Percentiles rank a stretch among this genome's conserved stretches.
These are phyloP conservation scores for Paramecium tetraurelia DNA, from an alignment of 73 alveolate genomes.

Conservation along the genomic window DNA sequence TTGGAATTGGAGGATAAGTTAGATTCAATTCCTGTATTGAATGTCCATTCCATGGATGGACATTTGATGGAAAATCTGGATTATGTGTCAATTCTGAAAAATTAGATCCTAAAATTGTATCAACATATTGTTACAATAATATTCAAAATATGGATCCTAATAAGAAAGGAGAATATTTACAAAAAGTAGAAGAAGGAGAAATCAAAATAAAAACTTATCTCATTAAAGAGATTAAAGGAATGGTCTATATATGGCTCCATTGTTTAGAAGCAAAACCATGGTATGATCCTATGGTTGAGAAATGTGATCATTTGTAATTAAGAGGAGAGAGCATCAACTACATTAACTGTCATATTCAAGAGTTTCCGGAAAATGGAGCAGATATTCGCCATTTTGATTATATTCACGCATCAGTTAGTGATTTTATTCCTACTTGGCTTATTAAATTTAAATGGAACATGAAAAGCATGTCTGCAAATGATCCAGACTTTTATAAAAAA, in stretches of 20 bases:
- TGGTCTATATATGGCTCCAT: slow-evolving; percentile 68
- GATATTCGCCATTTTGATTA: slow-evolving; percentile 65
- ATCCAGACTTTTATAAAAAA: slow-evolving; percentile 60
- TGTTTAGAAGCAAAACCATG: slow-evolving; percentile 56
- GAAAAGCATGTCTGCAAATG: slow-evolving; percentile 58
- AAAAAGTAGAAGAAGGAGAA: slow-evolving; percentile 50
- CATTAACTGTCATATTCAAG: slow-evolving; percentile 64
- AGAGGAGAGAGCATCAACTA: slow-evolving; percentile 62
- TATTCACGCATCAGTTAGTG: slow-evolving; percentile 48
- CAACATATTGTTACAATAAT: slow-evolving; percentile 54
- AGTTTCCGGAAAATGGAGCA: slow-evolving; percentile 71
- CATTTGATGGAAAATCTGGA: slow-evolving; percentile 68
- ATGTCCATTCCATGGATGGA: slow-evolving; percentile 77
- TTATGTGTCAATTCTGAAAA: slow-evolving; percentile 50
- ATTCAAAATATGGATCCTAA: slow-evolving; percentile 23
- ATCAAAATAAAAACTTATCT: slow-evolving; percentile 40
- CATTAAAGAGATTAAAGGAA: slow-evolving; percentile 16
- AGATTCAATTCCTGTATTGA: slow-evolving; percentile 58
- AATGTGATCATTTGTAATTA: not conserved
- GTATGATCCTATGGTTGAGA: slow-evolving; percentile 65
- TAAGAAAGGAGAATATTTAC: slow-evolving; percentile 11
- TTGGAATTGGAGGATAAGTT: slow-evolving; percentile 68
- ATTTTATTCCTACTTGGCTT: slow-evolving; percentile 37
- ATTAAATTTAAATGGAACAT: slow-evolving; percentile 62
- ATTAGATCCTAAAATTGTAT: slow-evolving; percentile 37